Conservation (phyloP, 1,284 basidiomycete genomes). For the Cystobasidium sp. region DNA sequence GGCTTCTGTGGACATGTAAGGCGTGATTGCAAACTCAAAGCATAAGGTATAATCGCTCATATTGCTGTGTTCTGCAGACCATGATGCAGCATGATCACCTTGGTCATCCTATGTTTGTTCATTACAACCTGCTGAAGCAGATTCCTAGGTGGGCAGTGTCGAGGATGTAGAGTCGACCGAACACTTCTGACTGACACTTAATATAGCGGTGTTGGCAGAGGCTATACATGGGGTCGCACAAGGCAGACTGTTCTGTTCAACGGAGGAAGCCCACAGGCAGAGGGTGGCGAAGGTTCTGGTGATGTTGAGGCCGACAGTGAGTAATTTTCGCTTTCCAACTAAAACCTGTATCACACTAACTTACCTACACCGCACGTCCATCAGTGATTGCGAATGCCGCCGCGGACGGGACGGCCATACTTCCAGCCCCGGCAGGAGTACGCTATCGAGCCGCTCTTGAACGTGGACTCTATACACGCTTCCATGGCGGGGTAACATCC, state of each 20-base stretch:
- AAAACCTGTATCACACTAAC: background rate
- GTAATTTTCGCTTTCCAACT: background rate
- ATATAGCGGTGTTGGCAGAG: constrained; percentile 19
- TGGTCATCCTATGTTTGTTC: constrained; percentile 60
- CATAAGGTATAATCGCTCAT: background rate
- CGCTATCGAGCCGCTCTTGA: constrained; percentile 43
- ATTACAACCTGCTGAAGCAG: constrained; percentile 60
- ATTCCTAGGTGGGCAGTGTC: constrained; percentile 49
- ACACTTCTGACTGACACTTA: background rate
- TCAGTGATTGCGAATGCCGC: constrained; percentile 42
- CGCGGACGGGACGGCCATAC: constrained; percentile 36
- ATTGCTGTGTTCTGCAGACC: constrained; percentile 47
- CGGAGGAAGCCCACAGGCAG: constrained; percentile 22
- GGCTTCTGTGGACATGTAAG: constrained; percentile 43
- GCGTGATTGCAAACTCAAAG: background rate
- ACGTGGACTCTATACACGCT: constrained; percentile 41
- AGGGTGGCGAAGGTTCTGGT: constrained; percentile 39
- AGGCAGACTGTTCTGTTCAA: constrained; percentile 38
- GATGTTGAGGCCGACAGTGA: constrained; percentile 42
- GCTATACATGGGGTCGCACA: constrained; percentile 41
- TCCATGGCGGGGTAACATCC: constrained; percentile 40
- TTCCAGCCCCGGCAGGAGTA: constrained; percentile 15
- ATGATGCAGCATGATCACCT: constrained; percentile 60
- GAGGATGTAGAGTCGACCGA: background rate
- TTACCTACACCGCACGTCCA: background rate